Percentiles rank a stretch among this genome's conserved stretches.
These are phyloP conservation scores for Spergularia azorica DNA, from an alignment of 179 eudicot species.

Conservation along the genomic window DNA sequence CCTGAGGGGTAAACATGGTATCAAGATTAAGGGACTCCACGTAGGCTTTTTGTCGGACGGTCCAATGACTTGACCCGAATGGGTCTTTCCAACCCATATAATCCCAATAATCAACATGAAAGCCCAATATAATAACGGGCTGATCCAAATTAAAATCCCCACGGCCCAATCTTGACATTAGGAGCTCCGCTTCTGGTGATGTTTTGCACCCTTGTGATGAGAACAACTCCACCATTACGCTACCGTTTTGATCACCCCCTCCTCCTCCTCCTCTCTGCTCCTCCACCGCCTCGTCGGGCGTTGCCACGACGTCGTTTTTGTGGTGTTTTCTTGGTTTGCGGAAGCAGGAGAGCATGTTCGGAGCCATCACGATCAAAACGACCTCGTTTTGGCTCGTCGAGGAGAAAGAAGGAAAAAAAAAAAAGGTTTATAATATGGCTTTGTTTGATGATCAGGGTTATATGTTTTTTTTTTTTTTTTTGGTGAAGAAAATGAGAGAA, in stretches of 20 bases:
- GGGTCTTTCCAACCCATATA: constrained; percentile 91
- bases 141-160: constrained; percentile 66
- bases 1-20: constrained; percentile 82
- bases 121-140: constrained; percentile 65
- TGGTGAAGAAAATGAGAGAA: background rate
- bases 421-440: background rate
- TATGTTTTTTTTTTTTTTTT: background rate
- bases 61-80: constrained; percentile 78
- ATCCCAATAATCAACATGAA: constrained; percentile 97
- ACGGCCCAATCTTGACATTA: constrained; percentile 78
- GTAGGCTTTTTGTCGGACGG: constrained; percentile 84
- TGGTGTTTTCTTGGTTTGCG: constrained; percentile 20
- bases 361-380: constrained; percentile 45
- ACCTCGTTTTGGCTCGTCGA: constrained; percentile 15
- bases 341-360: constrained; percentile 61
- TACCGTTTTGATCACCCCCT: background rate
- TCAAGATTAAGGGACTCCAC: constrained; percentile 73
- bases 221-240: constrained; percentile 64
- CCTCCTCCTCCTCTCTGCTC: constrained; percentile 41
- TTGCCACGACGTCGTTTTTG: constrained; percentile 24
- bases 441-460: constrained; percentile 19
- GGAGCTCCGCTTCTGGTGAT: constrained; percentile 79
- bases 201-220: constrained; percentile 90
- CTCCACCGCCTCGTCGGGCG: constrained; percentile 43
- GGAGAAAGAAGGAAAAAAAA: background rate